Conservation (phyloP, 2,329 filamentous ascomycete genomes). For the Phaeosphaeriaceae sp. region DNA sequence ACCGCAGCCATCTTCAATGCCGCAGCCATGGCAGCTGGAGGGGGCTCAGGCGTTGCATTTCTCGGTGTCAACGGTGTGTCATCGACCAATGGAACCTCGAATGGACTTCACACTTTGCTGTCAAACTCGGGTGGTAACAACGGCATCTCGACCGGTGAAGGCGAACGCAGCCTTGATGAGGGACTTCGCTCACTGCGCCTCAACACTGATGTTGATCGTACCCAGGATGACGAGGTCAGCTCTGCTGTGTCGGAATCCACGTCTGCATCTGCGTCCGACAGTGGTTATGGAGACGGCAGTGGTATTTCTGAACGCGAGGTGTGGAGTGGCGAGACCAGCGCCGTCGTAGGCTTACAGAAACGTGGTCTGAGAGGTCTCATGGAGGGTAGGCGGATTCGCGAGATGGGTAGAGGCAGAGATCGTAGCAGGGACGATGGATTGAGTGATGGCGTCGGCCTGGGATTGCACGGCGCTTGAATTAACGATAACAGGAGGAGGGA, state of each 20-base stretch:
- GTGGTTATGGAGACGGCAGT: constrained; percentile 42
- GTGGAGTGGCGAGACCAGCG: constrained; percentile 82
- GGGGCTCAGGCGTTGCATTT: constrained; percentile 82
- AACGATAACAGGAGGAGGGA: background rate
- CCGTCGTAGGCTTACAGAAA: constrained; percentile 95
- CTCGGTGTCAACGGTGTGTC: constrained; percentile 39
- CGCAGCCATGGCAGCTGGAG: constrained; percentile 95
- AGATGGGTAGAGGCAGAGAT: constrained; percentile 61
- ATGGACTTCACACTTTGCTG: constrained; percentile 20
- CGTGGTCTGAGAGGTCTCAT: constrained; percentile 88
- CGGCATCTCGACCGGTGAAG: constrained; percentile 15
- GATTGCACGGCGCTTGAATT: constrained; percentile 28
- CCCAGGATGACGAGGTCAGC: constrained; percentile 44
- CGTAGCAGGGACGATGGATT: constrained; percentile 39
- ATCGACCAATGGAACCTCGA: constrained; percentile 34
- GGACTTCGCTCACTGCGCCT: constrained; percentile 54
- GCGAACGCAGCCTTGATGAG: constrained; percentile 40
- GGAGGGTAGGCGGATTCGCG: constrained; percentile 88
- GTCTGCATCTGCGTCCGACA: constrained; percentile 42
- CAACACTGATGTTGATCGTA: constrained; percentile 55
- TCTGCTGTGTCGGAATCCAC: constrained; percentile 40
- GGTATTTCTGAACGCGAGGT: constrained; percentile 63
- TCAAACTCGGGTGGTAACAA: constrained; percentile 2
- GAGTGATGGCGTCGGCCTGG: constrained; percentile 37
- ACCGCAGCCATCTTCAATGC: constrained; percentile 98